Base-by-base conservation (phyloP, 441 rosid species). In the Metrosideros polymorpha region DNA sequence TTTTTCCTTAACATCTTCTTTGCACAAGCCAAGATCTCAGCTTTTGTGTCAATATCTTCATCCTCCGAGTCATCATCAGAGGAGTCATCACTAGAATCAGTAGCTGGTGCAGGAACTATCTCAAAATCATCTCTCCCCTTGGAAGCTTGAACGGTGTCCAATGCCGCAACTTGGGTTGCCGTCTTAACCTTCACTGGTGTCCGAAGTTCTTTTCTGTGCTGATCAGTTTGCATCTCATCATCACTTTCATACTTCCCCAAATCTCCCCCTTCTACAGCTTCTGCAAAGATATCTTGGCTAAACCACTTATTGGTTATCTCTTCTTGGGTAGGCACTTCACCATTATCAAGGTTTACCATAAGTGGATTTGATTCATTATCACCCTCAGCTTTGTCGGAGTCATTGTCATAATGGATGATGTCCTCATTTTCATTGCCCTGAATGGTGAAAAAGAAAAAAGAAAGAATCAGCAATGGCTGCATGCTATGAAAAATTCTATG, bases 1-100 rank as follows among this genome's bases (percentile, higher is more conserved):
- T 95, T 97, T 91, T 97, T 97, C 91, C 96, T 93, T 86, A 96
- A 90, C 99, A 97, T 96, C 90, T 95, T 95, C 93, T 98, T 96
- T 47, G 97, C 98, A 85, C 90, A 95, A 35, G 99, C 98, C 92
- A 98, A 90, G 88, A 96, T 91, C 92, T 98, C 98, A 12, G 99
- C 99, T 88, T 96, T 98, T 53, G 94, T 57, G 15, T 94, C 92
- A 52, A 90, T 90, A 59, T 92, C 94, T 51, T 52, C 71, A 12
- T 91, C 96, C 17, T 93, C 97, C 1, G 95, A 93, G 43, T 95
- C 98, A 83, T 96, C 96, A 27, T 95, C 93, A 71, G 96, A 96
- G 9, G 97, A 96, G 18, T 94, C 94, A 82, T 92, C 89, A 22
- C 93, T 91, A 4, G 99, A 95, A 91, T 96, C 98, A 3, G 95